Conservation (phyloP, 2,329 filamentous ascomycete genomes). For the Metarhizium humberi region DNA sequence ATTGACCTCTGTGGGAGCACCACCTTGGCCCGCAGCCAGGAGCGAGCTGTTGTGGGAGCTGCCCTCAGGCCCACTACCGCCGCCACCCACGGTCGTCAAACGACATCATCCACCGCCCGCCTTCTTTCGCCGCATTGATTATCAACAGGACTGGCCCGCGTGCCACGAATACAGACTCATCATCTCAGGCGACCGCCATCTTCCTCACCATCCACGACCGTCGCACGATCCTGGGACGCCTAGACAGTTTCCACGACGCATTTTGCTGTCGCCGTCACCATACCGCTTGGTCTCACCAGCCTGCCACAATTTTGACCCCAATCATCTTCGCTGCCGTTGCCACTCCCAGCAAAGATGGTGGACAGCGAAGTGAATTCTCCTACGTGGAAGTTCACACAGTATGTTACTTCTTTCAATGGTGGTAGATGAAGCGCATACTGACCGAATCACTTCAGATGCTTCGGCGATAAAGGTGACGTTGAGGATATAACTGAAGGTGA, state of each 20-base stretch:
- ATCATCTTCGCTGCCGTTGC: conserved; percentile 21
- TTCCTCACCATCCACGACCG: conserved; percentile 1
- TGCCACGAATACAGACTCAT: conserved; percentile 6
- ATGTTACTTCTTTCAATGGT: conserved; percentile 33
- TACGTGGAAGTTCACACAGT: conserved; percentile 99
- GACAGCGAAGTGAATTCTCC: conserved; percentile 89
- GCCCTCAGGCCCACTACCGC: conserved; percentile 11
- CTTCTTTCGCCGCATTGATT: conserved; percentile 11
- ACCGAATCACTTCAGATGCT: conserved; percentile 58
- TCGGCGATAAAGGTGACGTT: conserved; percentile 98
- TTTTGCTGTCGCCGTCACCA: neutral
- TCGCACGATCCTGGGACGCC: neutral
- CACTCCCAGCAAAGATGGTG: conserved; percentile 64
- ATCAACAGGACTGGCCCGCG: conserved; percentile 9
- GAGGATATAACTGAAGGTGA: conserved; percentile 96
- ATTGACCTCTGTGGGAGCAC: neutral
- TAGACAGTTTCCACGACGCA: neutral
- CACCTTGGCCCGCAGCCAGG: neutral
- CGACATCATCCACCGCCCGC: conserved; percentile 17
- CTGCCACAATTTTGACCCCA: neutral
- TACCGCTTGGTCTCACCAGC: neutral
- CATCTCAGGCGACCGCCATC: conserved; percentile 4
- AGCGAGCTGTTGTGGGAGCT: conserved; percentile 9
- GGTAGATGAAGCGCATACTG: conserved; percentile 9
- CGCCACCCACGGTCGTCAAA: conserved; percentile 12